Base-by-base conservation (phyloP, 371 early-diverging fungal species). In the Mortierella sp. region DNA sequence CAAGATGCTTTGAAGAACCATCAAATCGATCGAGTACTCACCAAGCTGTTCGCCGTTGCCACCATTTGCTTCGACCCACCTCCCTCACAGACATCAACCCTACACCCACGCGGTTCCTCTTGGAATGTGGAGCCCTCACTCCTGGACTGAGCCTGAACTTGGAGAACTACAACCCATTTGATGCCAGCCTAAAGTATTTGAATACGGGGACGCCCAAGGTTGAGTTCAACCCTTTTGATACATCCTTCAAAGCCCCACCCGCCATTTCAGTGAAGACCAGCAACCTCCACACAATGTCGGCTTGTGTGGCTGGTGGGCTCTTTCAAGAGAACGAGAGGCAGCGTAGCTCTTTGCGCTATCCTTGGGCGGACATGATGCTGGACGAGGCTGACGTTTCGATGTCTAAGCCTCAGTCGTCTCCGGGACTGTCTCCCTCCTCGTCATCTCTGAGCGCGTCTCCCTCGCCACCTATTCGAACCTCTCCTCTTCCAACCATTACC, bases 91-190 rank as follows among this genome's bases (percentile, higher is more conserved):
- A 74, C 44, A 29, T 64, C 60, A 67, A 67, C 49, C 72, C 73
- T 28, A 83, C 83, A 39, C 83, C 83, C 3, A 80, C 81, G 2
- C 82, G 83, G 13, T 83, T 83, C 55, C 79, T 83, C 12, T 17
- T 73, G 57, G 72, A 83, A 45, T 78, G 72, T 43, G 67, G 79
- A 19, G 80, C 74, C 27, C 81, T 81, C 46, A 80, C 83, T 0
- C 82, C 83, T 6, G 78, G 79, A 45, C 67, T 79, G 21, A 71
- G 66, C 34, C 56, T 73, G 29, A 57, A 55, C 45, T 65, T 78
- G 9, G 61, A 59, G 22, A 67, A 65, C 28, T 70, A 63, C 60
- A 83, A 79, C 60, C 83, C 80, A 19, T 83, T 83, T 53, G 83
- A 81, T 19, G 58, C 72, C 40, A 71, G 67, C 50, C 76, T 79